Evolutionary conservation across 306 rosid genomes (phyloP).

Genomic region (Lathyrus oleraceus): DNA sequence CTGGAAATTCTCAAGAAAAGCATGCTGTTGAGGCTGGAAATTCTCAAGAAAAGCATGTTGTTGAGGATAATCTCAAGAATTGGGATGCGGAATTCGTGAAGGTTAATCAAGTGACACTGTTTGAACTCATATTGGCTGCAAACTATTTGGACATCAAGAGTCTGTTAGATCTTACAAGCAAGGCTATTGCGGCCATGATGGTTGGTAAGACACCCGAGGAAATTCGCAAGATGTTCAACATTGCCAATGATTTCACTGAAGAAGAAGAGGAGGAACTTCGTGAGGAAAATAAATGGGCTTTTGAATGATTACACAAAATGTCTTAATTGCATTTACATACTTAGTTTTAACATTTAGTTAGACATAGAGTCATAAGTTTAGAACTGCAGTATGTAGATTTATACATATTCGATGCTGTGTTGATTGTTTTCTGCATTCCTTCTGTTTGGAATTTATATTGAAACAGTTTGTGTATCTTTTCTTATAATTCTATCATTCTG

Average conservation of each 20-base stretch:
- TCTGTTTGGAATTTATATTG: not conserved
- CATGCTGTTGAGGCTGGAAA: not conserved
- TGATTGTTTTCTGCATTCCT: not conserved
- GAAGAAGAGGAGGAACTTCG: constrained; percentile 83
- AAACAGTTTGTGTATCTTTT: not conserved
- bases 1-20: too few relatives aligned
- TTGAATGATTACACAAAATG: too few relatives aligned
- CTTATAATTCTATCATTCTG: too few relatives aligned
- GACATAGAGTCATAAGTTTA: too few relatives aligned
- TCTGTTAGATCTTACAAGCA: constrained; percentile 66
- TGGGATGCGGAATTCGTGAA: not conserved
- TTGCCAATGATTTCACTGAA: constrained; percentile 62
- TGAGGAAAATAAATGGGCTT: constrained; percentile 74
- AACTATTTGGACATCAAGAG: not conserved
- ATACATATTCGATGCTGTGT: not conserved
- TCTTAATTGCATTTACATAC: too few relatives aligned
- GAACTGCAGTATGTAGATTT: too few relatives aligned
- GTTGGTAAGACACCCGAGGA: constrained; percentile 71
- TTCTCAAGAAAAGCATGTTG: not conserved
- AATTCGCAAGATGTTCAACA: constrained; percentile 63
- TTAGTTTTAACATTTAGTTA: too few relatives aligned
- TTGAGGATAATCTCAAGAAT: not conserved
- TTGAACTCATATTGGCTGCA: not conserved
- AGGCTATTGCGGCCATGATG: constrained; percentile 69
- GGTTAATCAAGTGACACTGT: not conserved